Conservation (phyloP, 2,329 filamentous ascomycete species). For the Aspergillus felis region DNA sequence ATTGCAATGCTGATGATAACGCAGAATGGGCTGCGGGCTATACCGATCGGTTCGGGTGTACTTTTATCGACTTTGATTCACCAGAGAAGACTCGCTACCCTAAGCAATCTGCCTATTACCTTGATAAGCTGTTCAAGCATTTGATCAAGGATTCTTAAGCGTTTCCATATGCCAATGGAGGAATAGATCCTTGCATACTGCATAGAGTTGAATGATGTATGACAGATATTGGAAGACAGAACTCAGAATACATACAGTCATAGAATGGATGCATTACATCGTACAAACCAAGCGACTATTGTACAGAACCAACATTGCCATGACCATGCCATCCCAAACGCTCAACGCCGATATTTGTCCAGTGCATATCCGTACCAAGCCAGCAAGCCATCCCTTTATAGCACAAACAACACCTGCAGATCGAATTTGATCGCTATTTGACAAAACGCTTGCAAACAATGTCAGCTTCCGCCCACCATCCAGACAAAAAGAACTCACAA, state of each 20-base stretch:
- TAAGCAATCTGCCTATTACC: slow-evolving; percentile 71
- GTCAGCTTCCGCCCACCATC: not conserved
- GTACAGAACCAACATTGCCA: not conserved
- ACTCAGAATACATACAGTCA: not conserved
- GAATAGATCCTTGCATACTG: not conserved
- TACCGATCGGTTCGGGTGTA: slow-evolving; percentile 73
- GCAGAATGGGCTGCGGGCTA: slow-evolving; percentile 77
- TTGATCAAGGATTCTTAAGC: slow-evolving; percentile 44
- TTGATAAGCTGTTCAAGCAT: slow-evolving; percentile 65
- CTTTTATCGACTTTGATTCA: slow-evolving; percentile 70
- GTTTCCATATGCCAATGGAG: not conserved
- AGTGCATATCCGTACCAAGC: not conserved
- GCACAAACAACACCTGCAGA: not conserved
- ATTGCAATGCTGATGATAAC: not conserved
- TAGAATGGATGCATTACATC: not conserved
- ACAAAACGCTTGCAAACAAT: not conserved
- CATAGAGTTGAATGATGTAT: not conserved
- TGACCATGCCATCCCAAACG: not conserved
- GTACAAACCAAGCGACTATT: not conserved
- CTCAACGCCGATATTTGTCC: not conserved
- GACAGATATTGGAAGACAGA: not conserved
- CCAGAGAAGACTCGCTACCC: slow-evolving; percentile 66
- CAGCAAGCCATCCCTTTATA: not conserved
- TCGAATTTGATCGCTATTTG: not conserved
- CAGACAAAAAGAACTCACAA: not conserved